Evolutionary conservation across 2,329 filamentous ascomycete genomes (phyloP).

Genomic region (Aspergillus sp.): DNA sequence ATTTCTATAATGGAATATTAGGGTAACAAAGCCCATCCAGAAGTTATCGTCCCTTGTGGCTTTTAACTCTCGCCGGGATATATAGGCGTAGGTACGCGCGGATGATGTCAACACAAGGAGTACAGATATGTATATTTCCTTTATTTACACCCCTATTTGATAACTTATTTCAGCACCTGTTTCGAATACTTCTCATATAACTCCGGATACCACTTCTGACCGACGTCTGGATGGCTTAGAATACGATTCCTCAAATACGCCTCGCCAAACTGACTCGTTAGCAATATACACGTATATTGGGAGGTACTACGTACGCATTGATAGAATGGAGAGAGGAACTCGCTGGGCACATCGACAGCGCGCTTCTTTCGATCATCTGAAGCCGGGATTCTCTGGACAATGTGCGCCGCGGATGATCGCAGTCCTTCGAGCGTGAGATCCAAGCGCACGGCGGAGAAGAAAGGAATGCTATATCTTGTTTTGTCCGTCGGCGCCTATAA

Average conservation of each 20-base stretch:
- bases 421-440: conserved; percentile 44
- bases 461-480: conserved; percentile 44
- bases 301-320: conserved; percentile 22
- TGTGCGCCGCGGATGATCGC: conserved; percentile 25
- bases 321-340: conserved; percentile 30
- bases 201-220: conserved; percentile 29
- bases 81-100: too few species aligned
- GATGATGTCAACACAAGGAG: too few species aligned
- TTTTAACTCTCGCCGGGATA: too few species aligned
- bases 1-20: too few species aligned
- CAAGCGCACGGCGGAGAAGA: conserved; percentile 49
- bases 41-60: too few species aligned
- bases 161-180: conserved; percentile 10
- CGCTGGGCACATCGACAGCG: conserved; percentile 30
- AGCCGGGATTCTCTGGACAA: conserved; percentile 23
- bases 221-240: conserved; percentile 31
- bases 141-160: neutral
- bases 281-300: neutral
- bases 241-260: conserved; percentile 32
- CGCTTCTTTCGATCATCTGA: conserved; percentile 25
- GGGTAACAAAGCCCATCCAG: too few species aligned
- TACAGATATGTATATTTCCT: too few species aligned
- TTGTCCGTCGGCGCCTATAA: conserved; percentile 22
- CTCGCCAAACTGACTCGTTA: conserved; percentile 26
- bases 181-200: conserved; percentile 24